Conservation (phyloP, 108 stramenopile genomes). For the Parmales sp. region DNA sequence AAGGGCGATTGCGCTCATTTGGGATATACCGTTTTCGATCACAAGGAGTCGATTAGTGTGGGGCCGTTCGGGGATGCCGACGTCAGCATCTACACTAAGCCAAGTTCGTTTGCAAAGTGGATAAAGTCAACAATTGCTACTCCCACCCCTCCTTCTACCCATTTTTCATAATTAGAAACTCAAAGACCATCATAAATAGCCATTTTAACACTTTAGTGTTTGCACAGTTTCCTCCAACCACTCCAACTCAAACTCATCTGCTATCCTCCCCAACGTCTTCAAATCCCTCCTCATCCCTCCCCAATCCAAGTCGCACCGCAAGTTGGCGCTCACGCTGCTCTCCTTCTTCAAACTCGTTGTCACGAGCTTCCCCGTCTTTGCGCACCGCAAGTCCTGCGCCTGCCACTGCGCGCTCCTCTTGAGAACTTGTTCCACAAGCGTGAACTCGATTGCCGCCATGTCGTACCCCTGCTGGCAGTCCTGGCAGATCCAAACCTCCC, state of each 20-base stretch:
- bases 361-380: conserved; percentile 62
- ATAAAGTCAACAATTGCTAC: no score
- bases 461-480: conserved; percentile 78
- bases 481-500: conserved; percentile 59
- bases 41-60: neutral
- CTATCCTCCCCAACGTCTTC: conserved; percentile 44
- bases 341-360: conserved; percentile 37
- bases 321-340: conserved; percentile 52
- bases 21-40: conserved; percentile 8
- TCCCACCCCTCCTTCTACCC: no score
- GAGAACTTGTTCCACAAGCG: conserved; percentile 65
- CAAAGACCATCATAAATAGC: no score
- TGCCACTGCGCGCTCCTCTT: conserved; percentile 67
- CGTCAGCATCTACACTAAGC: neutral
- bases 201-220: no score
- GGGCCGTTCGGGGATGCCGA: neutral
- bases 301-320: conserved; percentile 59
- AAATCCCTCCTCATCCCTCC: conserved; percentile 41
- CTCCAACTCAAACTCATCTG: conserved; percentile 54
- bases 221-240: conserved; percentile 40
- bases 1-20: neutral
- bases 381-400: conserved; percentile 83
- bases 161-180: no score
- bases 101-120: no score
- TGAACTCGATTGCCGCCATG: conserved; percentile 56